Base-by-base conservation (phyloP, 805 yeast genomes). In the Metschnikowia shivogae region DNA sequence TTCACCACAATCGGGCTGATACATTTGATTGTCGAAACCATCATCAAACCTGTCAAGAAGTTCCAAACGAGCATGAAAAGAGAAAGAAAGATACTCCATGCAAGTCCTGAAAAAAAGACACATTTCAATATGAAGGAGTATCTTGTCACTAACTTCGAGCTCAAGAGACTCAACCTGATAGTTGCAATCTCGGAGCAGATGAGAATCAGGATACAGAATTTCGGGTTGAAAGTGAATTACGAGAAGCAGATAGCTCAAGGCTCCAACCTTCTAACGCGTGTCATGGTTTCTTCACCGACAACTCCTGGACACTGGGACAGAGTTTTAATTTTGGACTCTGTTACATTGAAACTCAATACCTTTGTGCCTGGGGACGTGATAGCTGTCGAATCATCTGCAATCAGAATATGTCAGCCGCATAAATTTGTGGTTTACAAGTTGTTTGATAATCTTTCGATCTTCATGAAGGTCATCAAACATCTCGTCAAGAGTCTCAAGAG, bases 351-450 rank as follows among this genome's bases (percentile, higher is more conserved):
- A 10, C 11, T 43, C 11, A 46, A 46, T 6, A 50, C 47, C 22
- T 42, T 49, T 2, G 13, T 42, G 3, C 34, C 37, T 12, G 30
- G 34, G 4, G 49, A 45, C 7, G 10, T 26, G 6, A 26, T 44
- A 20, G 41, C 36, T 5, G 45, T 69, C 10, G 60, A 55, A 12
- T 34, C 57, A 3, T 31, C 45, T 6, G 46, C 62, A 6, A 61
- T 71, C 6, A 52, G 67, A 34, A 49, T 69, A 12, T 52, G 64
- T 26, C 75, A 70, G 34, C 74, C 75, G 1, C 67, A 71, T 51
- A 49, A 56, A 14, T 68, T 70, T 49, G 63, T 69, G 11, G 68
- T 63, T 1, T 62, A 70, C 52, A 57, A 62, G 45, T 51, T 71
- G 7, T 69, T 71, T 49, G 76, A 71, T 44, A 67, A 64, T 42